A percentile compares a stretch with the other conserved stretches of the same genome.
Conservation (phyloP, 2,329 filamentous ascomycete species). For the Calonectria multiphialidica region DNA sequence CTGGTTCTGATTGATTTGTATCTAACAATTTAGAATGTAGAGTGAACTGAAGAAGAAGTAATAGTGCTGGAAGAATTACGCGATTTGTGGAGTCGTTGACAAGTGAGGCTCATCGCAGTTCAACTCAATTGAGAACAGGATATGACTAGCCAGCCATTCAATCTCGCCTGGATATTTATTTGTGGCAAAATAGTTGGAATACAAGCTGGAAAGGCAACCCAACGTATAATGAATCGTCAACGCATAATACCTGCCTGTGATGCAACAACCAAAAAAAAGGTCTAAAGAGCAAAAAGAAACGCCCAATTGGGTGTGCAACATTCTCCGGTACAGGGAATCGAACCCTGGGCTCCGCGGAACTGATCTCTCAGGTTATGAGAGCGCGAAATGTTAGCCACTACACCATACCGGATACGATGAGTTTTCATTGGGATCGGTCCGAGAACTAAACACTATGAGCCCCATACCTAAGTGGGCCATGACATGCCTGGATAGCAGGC, state of each 20-base stretch:
- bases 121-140: neutral
- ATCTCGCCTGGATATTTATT: neutral
- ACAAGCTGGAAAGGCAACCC: no score
- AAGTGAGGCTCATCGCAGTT: neutral
- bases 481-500: no score
- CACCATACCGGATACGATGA: conserved; percentile 45
- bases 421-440: no score
- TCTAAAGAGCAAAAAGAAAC: neutral
- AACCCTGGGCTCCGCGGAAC: conserved; percentile 7
- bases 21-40: no score
- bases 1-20: neutral
- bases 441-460: no score
- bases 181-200: no score
- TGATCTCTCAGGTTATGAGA: conserved; percentile 43
- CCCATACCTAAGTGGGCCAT: no score
- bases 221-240: no score
- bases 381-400: conserved; percentile 51
- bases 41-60: neutral
- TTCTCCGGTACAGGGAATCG: conserved; percentile 1
- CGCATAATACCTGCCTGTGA: no score
- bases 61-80: neutral
- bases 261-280: neutral
- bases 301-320: rapidly evolving
- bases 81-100: conserved; percentile 1
- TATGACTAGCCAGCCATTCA: rapidly evolving